A percentile compares a stretch with the other conserved stretches of the same genome.
Conservation (phyloP, 2,329 filamentous ascomycete species). For the Orbilia brochopaga region DNA sequence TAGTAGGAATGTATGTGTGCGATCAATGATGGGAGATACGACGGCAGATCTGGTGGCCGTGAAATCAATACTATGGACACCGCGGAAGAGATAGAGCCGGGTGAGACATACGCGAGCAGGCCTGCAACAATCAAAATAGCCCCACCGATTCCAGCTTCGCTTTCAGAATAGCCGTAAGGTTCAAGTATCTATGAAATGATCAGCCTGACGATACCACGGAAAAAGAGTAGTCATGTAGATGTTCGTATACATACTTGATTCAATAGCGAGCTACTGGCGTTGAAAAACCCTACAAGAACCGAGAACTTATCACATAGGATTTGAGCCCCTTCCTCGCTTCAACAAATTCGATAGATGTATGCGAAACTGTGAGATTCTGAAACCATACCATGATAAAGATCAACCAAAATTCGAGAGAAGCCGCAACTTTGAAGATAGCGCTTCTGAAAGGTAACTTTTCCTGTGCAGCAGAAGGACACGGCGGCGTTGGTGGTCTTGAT, state of each 20-base stretch:
- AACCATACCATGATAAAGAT: conserved; percentile 37
- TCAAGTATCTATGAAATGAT: conserved; percentile 66
- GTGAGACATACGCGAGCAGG: conserved; percentile 65
- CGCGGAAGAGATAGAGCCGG: not conserved
- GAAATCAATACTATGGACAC: not conserved
- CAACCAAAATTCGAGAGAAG: conserved; percentile 37
- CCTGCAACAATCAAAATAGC: conserved; percentile 89
- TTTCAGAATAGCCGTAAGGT: conserved; percentile 83
- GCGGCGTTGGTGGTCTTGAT: conserved; percentile 29
- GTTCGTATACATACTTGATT: conserved; percentile 67
- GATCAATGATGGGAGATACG: conserved; percentile 80
- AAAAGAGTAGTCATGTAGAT: not conserved
- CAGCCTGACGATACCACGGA: not conserved
- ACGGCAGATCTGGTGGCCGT: conserved; percentile 66
- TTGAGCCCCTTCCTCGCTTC: conserved; percentile 10
- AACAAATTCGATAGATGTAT: not conserved
- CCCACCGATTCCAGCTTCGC: conserved; percentile 85
- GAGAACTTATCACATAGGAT: conserved; percentile 72
- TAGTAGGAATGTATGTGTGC: conserved; percentile 77
- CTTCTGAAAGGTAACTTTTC: conserved; percentile 36
- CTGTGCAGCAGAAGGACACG: conserved; percentile 41
- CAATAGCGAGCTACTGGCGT: conserved; percentile 82
- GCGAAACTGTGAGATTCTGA: not conserved
- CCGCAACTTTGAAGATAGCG: conserved; percentile 16
- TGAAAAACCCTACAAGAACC: conserved; percentile 91